Percentiles rank a stretch among this genome's conserved stretches.
phyloP scores from a whole-genome alignment of 352 stramenopile species.

The Pythium rishiriense region DNA sequence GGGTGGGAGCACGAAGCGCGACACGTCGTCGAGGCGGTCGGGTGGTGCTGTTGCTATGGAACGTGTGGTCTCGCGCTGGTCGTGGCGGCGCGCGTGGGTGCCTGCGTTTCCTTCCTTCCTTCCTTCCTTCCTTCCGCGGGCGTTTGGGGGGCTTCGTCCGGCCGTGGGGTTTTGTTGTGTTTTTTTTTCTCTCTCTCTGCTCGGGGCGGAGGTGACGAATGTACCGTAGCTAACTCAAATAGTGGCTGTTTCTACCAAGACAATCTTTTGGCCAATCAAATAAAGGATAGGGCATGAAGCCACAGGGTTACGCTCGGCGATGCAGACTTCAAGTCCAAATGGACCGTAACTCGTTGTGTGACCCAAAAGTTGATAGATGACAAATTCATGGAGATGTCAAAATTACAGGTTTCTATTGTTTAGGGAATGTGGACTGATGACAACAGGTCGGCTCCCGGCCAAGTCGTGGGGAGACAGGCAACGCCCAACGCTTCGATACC shows the following conservation, averaged over 20 bases:
- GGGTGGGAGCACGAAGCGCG: not conserved
- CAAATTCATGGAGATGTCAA: not conserved
- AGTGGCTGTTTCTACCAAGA: not conserved
- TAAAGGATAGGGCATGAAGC: not conserved
- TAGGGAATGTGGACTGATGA: not conserved
- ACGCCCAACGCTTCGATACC: no score
- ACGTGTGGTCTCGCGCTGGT: not conserved
- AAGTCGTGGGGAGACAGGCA: no score
- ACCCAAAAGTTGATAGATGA: not conserved
- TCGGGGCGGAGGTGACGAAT: not conserved
- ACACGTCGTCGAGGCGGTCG: not conserved
- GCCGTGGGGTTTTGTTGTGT: conserved; percentile 17
- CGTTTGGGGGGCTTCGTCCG: conserved; percentile 1
- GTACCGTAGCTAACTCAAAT: conserved; percentile 7
- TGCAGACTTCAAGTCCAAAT: conserved; percentile 28
- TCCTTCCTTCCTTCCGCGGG: conserved; percentile 19
- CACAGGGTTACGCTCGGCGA: not conserved
- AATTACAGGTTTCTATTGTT: conserved; percentile 7
- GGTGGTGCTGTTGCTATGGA: not conserved
- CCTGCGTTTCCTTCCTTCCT: conserved; percentile 19
- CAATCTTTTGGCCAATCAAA: conserved; percentile 11
- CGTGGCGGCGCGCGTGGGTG: not conserved
- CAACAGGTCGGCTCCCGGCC: no score
- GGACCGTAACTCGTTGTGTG: conserved; percentile 9
- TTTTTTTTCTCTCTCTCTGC: conserved; percentile 14